These are phyloP conservation scores for Leccinum rimulosum DNA, from an alignment of 768 basidiomycete genomes.

Conservation along the genomic window DNA sequence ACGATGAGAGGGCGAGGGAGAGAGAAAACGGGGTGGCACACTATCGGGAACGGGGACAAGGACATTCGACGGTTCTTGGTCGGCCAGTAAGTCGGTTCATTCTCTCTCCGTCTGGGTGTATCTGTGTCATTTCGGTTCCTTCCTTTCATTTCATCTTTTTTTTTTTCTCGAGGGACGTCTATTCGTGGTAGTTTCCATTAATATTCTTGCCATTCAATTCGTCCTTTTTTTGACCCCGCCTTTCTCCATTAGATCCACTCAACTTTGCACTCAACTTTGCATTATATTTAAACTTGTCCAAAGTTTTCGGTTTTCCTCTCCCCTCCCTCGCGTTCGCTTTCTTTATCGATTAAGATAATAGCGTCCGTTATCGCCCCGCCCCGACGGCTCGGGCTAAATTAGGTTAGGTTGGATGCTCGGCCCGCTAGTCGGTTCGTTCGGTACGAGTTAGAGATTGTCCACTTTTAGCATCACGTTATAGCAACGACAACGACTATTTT, in stretches of 20 bases:
- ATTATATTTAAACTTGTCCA: neutral
- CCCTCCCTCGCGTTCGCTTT: neutral
- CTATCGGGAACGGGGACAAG: neutral
- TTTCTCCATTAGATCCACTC: neutral
- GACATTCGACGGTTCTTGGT: neutral
- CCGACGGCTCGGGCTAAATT: neutral
- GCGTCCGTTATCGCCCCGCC: neutral
- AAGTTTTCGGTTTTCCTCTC: neutral
- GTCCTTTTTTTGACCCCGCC: neutral
- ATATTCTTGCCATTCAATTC: neutral
- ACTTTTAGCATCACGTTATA: neutral
- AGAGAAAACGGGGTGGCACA: neutral
- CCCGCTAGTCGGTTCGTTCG: neutral
- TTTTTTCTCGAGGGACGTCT: neutral
- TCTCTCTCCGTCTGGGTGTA: neutral
- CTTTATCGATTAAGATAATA: neutral
- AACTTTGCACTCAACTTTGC: neutral
- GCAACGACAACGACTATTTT: neutral
- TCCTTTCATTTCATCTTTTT: neutral
- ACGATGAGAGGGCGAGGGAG: slow-evolving; percentile 17
- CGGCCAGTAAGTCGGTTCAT: neutral
- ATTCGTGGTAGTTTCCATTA: neutral
- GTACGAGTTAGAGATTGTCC: neutral
- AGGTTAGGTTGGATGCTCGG: neutral
- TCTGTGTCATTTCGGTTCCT: neutral